phyloP scores from a whole-genome alignment of 78 protist genomes.

The Guillardia theta region DNA sequence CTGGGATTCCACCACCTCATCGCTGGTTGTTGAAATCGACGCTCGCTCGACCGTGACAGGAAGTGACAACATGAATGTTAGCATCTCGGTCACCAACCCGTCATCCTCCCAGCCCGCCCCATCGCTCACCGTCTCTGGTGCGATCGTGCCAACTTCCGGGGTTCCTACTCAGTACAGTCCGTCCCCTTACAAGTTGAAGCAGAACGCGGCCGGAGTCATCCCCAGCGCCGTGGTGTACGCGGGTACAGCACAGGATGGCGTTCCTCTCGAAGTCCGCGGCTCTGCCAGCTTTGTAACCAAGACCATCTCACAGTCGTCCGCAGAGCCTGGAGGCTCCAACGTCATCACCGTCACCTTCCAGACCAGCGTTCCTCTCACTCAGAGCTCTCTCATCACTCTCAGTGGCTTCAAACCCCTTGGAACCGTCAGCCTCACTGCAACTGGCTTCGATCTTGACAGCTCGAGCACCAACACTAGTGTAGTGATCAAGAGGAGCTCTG shows the following conservation, averaged over 20 bases:
- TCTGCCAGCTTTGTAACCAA: not conserved
- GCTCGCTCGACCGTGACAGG: not conserved
- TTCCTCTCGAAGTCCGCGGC: not conserved
- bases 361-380: slow-evolving; percentile 2
- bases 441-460: not conserved
- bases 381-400: not conserved
- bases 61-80: not conserved
- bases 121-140: not conserved
- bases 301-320: not conserved
- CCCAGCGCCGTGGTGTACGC: not conserved
- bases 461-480: not conserved
- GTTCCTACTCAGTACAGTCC: no score
- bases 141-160: not conserved
- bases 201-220: not conserved
- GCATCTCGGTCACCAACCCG: not conserved
- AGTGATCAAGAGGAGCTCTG: not conserved
- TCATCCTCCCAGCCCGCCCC: not conserved
- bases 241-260: not conserved
- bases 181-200: not conserved
- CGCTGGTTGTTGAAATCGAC: not conserved
- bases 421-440: no score
- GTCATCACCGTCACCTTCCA: not conserved
- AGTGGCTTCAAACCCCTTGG: not conserved
- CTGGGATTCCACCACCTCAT: not conserved
- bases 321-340: not conserved